Evolutionary conservation across 139 green algal genomes (phyloP), one percentile per base, ranked within the genome.

Genomic region (Micromonas pusilla): DNA sequence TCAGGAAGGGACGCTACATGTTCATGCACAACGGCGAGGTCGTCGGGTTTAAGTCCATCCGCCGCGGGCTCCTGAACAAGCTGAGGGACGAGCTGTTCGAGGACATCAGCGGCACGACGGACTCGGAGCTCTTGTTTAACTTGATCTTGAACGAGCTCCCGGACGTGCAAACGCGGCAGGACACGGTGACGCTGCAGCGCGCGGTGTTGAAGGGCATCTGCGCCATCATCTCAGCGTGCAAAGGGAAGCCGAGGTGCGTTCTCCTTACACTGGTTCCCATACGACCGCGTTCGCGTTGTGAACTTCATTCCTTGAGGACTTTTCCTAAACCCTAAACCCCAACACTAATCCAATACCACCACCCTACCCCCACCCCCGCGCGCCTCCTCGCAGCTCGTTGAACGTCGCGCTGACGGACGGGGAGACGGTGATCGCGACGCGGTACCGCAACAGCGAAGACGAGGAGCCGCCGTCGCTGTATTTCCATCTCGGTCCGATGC

Each of bases 11-110:
- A 32, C 82, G 89, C 34, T 97, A 96, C 85, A 79, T 97, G 77
- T 81, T 81, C 86, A 97, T 96, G 93, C 93, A 97, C 88, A 97
- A 97, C 81, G 93, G 93, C 9, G 90, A 95, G 6, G 83, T 97
- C 9, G 91, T 81, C 1, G 89, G 87, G 0, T 97, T 97, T 81
- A 83, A 72, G 79, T 75, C 84, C 63, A 93, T 96, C 54, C 82
- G 88, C 5, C 83, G 93, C 25, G 23, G 65, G 3, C 82, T 97
- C 70, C 83, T 96, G 67, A 76, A 68, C 32, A 57, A 66, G 26
- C 83, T 97, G 52, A 87, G 80, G 23, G 91, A 96, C 80, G 88
- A 84, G 28, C 89, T 90, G 0, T 97, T 96, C 85, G 91, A 97
- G 80, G 76, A 86, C 9, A 87, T 96, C 62, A 76, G 76, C 76